These are phyloP conservation scores for Sarocladium strictum DNA, from an alignment of 2,329 filamentous ascomycete species.

Conservation along the genomic window DNA sequence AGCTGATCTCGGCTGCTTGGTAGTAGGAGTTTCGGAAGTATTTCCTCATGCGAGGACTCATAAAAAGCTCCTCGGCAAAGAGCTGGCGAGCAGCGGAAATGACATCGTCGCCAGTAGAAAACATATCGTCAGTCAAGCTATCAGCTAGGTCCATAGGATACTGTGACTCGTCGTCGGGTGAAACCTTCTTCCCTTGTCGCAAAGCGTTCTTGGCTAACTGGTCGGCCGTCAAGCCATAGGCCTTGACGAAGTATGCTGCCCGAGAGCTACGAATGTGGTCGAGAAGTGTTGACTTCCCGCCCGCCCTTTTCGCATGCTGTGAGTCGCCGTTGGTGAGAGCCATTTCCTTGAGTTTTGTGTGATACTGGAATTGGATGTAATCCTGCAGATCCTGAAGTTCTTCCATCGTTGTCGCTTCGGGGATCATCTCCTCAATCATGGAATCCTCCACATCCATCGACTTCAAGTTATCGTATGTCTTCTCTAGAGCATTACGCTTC, in stretches of 20 bases:
- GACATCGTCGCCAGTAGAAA: constrained; percentile 68
- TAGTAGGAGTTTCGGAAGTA: constrained; percentile 81
- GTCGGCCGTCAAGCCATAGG: constrained; percentile 86
- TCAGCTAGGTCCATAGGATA: constrained; percentile 86
- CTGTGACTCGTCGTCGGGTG: constrained; percentile 76
- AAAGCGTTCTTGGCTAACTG: constrained; percentile 83
- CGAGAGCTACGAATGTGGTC: constrained; percentile 79
- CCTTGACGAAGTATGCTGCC: constrained; percentile 76
- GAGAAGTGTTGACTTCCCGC: constrained; percentile 73
- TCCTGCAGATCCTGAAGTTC: constrained; percentile 96
- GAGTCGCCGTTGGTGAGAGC: constrained; percentile 55
- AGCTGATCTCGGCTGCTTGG: constrained; percentile 76
- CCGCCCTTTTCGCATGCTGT: constrained; percentile 70
- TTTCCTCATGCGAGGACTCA: constrained; percentile 84
- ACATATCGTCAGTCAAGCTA: constrained; percentile 64
- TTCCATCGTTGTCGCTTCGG: constrained; percentile 77
- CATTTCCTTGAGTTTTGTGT: constrained; percentile 75
- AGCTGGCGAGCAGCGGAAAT: constrained; percentile 76
- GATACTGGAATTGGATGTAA: constrained; percentile 92
- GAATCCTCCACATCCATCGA: constrained; percentile 58
- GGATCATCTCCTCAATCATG: constrained; percentile 78
- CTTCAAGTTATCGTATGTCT: constrained; percentile 69
- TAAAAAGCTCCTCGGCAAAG: constrained; percentile 85
- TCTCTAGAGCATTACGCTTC: constrained; percentile 80
- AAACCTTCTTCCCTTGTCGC: constrained; percentile 68